phyloP scores from a whole-genome alignment of 768 basidiomycete genomes.

The Gymnopilus junonius region DNA sequence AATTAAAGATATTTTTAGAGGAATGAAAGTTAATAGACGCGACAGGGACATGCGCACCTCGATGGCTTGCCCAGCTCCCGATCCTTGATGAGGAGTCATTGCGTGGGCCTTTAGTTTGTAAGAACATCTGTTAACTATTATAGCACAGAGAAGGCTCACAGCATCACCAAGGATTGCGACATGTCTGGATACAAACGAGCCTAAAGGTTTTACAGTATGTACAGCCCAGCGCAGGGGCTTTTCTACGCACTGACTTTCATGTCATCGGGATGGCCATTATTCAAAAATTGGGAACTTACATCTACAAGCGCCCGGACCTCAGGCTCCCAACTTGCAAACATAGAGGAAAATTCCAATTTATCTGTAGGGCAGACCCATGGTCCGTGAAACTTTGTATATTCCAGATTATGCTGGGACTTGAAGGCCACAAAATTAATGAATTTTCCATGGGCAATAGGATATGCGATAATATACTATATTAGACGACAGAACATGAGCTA shows the following conservation, averaged over 20 bases:
- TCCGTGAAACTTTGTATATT: slow-evolving; percentile 51
- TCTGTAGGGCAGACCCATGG: slow-evolving; percentile 56
- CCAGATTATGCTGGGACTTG: slow-evolving; percentile 50
- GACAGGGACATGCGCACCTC: slow-evolving; percentile 46
- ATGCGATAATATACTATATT: slow-evolving; percentile 60
- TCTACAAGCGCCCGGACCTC: slow-evolving; percentile 61
- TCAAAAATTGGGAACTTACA: slow-evolving; percentile 37
- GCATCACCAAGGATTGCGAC: slow-evolving; percentile 56
- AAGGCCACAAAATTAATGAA: slow-evolving; percentile 70
- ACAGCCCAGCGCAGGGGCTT: slow-evolving; percentile 65
- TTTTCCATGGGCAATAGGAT: slow-evolving; percentile 62
- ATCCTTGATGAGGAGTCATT: slow-evolving; percentile 58
- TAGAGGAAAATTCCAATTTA: slow-evolving; percentile 45
- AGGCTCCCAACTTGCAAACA: slow-evolving; percentile 60
- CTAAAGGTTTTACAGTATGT: slow-evolving; percentile 56
- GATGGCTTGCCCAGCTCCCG: slow-evolving; percentile 62
- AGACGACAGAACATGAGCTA: neutral
- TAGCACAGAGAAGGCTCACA: slow-evolving; percentile 32
- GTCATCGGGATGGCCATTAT: neutral
- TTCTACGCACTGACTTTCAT: slow-evolving; percentile 49
- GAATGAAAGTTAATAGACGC: slow-evolving; percentile 32
- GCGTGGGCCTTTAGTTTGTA: slow-evolving; percentile 48
- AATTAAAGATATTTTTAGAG: slow-evolving; percentile 9
- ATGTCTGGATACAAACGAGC: slow-evolving; percentile 52
- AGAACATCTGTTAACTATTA: neutral